Evolutionary conservation across 345 rosid genomes (phyloP).

Genomic region (Passiflora organensis): DNA sequence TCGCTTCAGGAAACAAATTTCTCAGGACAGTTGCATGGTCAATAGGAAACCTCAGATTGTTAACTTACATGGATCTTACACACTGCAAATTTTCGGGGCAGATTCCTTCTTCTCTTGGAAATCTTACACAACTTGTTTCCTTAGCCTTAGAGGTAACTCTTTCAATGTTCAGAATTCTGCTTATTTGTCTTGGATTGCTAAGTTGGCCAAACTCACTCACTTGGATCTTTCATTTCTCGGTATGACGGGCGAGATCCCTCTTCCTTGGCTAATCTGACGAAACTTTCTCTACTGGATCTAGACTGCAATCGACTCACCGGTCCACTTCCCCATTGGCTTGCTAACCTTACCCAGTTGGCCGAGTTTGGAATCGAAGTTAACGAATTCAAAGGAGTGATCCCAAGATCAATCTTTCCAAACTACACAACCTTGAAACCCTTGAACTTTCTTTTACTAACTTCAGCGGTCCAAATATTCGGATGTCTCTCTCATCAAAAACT

Average conservation of each 20-base stretch:
- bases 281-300: conserved; percentile 7
- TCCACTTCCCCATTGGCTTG: not conserved
- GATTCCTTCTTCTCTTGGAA: conserved; percentile 9
- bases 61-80: not conserved
- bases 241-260: conserved; percentile 21
- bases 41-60: too few relatives aligned
- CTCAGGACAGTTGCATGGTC: too few relatives aligned
- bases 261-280: conserved; percentile 1
- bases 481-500: too few relatives aligned
- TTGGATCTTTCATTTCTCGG: not conserved
- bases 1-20: too few relatives aligned
- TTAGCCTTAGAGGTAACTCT: conserved; percentile 3
- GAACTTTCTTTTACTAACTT: conserved; percentile 17
- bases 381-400: conserved; percentile 21
- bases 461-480: too few relatives aligned
- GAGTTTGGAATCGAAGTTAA: conserved; percentile 4
- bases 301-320: conserved; percentile 7
- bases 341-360: not conserved
- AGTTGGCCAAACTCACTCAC: not conserved
- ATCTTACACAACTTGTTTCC: not conserved
- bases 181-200: not conserved
- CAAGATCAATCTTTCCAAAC: conserved; percentile 15
- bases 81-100: not conserved
- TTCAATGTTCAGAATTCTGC: not conserved
- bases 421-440: conserved; percentile 10